Evolutionary conservation across 345 rosid species (phyloP).

Genomic region (Garcia nutans): DNA sequence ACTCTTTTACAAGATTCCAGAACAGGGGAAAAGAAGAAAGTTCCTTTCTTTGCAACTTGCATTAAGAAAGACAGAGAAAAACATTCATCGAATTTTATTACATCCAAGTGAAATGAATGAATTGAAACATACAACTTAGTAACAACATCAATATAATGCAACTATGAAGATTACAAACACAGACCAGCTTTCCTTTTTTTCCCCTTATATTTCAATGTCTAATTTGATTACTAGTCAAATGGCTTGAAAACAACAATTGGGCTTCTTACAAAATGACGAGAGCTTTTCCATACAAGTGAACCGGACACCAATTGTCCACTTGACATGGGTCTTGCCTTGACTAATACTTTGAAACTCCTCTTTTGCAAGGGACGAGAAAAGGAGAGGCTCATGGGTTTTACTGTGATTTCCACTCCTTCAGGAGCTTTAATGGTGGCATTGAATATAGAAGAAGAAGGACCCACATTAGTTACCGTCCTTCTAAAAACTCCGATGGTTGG

Average conservation of each 20-base stretch:
- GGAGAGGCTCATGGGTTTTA: slow-evolving; percentile 52
- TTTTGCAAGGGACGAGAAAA: slow-evolving; percentile 48
- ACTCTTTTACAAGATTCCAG: too few species aligned
- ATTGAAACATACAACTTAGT: not conserved
- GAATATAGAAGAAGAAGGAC: slow-evolving; percentile 46
- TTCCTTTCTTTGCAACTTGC: too few species aligned
- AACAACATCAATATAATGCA: not conserved
- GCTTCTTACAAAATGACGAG: slow-evolving; percentile 57
- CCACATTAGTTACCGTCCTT: slow-evolving; percentile 78
- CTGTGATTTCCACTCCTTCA: slow-evolving; percentile 53
- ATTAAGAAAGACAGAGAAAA: too few species aligned
- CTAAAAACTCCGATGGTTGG: slow-evolving; percentile 47
- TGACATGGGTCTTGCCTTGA: slow-evolving; percentile 48
- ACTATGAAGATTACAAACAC: not conserved
- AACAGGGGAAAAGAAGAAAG: too few species aligned
- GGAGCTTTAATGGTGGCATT: slow-evolving; percentile 64
- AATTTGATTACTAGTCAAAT: not conserved
- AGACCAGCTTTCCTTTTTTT: not conserved
- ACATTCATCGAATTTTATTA: too few species aligned
- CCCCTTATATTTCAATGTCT: too few species aligned
- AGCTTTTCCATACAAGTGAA: slow-evolving; percentile 66
- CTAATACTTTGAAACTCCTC: slow-evolving; percentile 69
- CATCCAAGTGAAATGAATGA: too few species aligned
- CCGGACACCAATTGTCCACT: slow-evolving; percentile 52
- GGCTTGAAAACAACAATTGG: slow-evolving; percentile 55